These are phyloP conservation scores for Dactylellina cionopaga DNA, from an alignment of 2,329 filamentous ascomycete species.

Conservation along the genomic window DNA sequence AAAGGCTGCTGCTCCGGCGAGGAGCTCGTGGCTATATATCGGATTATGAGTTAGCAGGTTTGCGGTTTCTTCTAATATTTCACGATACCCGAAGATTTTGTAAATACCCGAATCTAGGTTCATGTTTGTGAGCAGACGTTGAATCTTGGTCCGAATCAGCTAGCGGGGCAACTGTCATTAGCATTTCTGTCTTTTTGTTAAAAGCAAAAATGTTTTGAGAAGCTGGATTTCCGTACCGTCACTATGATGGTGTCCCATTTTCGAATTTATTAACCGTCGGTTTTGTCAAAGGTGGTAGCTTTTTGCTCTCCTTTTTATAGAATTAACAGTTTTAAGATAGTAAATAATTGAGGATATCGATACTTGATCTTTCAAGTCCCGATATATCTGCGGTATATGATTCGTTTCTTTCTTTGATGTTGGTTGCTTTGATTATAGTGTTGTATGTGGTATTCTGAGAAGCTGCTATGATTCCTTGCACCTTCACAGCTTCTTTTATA, in stretches of 20 bases:
- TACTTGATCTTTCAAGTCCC: neutral
- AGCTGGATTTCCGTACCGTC: neutral
- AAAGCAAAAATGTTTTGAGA: neutral
- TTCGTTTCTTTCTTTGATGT: neutral
- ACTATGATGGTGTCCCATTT: constrained; percentile 18
- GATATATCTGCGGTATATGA: neutral
- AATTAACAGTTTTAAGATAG: neutral
- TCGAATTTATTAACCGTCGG: neutral
- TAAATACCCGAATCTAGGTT: constrained; percentile 15
- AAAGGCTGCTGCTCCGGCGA: constrained; percentile 81
- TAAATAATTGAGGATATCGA: neutral
- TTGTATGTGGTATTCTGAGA: constrained; percentile 6
- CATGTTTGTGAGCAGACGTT: constrained; percentile 7
- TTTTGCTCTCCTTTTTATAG: neutral
- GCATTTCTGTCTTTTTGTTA: too few species aligned
- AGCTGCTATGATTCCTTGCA: neutral
- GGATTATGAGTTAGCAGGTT: neutral
- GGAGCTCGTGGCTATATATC: constrained; percentile 75
- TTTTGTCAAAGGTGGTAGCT: neutral
- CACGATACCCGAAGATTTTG: neutral
- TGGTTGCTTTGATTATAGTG: constrained; percentile 10
- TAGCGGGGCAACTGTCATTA: too few species aligned
- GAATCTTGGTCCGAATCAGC: constrained; percentile 20
- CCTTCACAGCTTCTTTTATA: constrained; percentile 14
- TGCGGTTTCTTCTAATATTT: neutral